Base-by-base conservation (phyloP, 495 filamentous ascomycete genomes). In the Podospora tetraspora region DNA sequence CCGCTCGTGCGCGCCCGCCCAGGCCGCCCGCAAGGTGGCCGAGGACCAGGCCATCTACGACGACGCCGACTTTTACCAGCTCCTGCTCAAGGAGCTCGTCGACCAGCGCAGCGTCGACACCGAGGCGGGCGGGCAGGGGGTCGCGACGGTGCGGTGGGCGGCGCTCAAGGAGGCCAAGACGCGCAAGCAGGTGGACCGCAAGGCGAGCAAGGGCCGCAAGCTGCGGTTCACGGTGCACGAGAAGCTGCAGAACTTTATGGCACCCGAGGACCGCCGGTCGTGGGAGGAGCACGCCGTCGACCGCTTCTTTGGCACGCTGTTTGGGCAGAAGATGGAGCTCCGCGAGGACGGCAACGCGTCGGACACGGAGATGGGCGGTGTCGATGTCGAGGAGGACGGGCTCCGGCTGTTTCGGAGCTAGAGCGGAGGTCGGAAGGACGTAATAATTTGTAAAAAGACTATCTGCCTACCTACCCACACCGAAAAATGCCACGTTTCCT, bases 161-260 rank as follows among this genome's bases (percentile, higher is more conserved):
- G 91, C 91, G 60, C 89, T 88, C 76, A 90, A 89, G 77, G 92
- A 94, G 72, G 91, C 90, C 62, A 95, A 94, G 77, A 87, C 88
- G 22, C 89, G 90, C 79, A 91, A 92, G 70, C 83, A 88, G 37
- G 89, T 98, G 21, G 95, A 99, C 79, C 92, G 93, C 19, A 94
- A 92, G 71, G 96, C 96, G 12, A 96, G 92, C 72, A 98, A 98
- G 80, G 95, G 95, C 6, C 82, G 95, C 63, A 99, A 97, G 80
- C 85, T 99, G 86, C 82, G 90, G 59, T 98, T 91, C 79, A 92
- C 90, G 60, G 93, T 98, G 21, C 94, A 98, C 73, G 93, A 98
- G 81, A 98, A 97, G 79, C 78, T 99, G 69, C 91, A 95, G 82
- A 97, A 97, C 80, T 98, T 98, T 75, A 97, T 97, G 94, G 94